phyloP scores from a whole-genome alignment of 345 rosid species.

The Luvunga scandens region DNA sequence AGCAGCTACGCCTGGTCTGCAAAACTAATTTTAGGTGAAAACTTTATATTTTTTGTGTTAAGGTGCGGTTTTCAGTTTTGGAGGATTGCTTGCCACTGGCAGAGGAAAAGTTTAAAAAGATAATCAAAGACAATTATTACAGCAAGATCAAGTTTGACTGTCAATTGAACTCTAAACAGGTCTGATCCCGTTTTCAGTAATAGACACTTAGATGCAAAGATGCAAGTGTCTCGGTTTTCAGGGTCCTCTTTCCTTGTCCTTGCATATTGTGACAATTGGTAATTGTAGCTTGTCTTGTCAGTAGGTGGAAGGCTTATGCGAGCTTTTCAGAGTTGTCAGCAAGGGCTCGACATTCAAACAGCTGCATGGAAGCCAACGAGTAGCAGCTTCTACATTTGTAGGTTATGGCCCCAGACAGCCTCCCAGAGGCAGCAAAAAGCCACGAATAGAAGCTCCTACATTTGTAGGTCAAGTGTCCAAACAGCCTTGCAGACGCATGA shows the following conservation, averaged over 20 bases:
- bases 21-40: not conserved
- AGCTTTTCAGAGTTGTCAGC: conserved; percentile 21
- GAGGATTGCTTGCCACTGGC: conserved; percentile 26
- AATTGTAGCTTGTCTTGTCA: not conserved
- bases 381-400: not conserved
- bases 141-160: conserved; percentile 23
- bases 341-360: conserved; percentile 2
- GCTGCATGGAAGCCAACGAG: not conserved
- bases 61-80: conserved; percentile 25
- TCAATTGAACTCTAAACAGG: conserved; percentile 27
- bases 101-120: conserved; percentile 25
- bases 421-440: not conserved
- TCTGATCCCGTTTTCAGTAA: conserved; percentile 4
- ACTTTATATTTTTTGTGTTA: conserved; percentile 2
- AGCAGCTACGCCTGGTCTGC: not conserved
- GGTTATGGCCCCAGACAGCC: conserved; percentile 1
- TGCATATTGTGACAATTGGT: not conserved
- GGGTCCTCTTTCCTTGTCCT: not conserved
- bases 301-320: conserved; percentile 23
- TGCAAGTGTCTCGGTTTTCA: not conserved
- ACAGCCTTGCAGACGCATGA: not conserved
- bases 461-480: not conserved
- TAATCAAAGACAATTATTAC: conserved; percentile 30
- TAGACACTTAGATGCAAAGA: not conserved
- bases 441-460: not conserved